phyloP scores from a whole-genome alignment of 208 protist species.

The Crithidia sp. region DNA sequence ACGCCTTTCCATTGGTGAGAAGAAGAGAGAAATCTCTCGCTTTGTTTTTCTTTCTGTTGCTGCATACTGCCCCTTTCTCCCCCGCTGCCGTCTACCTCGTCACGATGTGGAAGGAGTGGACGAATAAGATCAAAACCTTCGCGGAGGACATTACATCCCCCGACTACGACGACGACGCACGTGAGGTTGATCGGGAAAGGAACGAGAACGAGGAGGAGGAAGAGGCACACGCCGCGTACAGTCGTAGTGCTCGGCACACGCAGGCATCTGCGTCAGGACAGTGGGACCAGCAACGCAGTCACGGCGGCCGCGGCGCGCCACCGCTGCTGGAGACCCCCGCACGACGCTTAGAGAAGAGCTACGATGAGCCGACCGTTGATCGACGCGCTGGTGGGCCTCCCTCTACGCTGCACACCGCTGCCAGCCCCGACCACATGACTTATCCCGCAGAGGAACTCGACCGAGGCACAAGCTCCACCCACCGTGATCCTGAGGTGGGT shows the following conservation, averaged over 20 bases:
- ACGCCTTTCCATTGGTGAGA: too few relatives aligned
- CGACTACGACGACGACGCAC: conserved; percentile 51
- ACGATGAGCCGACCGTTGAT: conserved; percentile 10
- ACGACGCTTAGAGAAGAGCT: conserved; percentile 5
- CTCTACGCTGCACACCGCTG: neutral
- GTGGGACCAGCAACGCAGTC: too few relatives aligned
- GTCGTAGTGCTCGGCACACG: neutral
- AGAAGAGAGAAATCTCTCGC: too few relatives aligned
- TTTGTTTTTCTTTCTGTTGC: too few relatives aligned
- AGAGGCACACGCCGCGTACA: neutral
- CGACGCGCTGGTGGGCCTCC: neutral
- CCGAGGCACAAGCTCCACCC: too few relatives aligned
- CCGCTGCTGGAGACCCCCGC: conserved; percentile 4
- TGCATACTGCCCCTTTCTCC: conserved; percentile 7
- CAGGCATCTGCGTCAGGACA: too few relatives aligned
- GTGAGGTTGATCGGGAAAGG: conserved; percentile 12
- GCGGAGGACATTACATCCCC: conserved; percentile 77
- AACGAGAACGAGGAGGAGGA: neutral
- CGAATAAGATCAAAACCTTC: conserved; percentile 75
- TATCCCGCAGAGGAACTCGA: too few relatives aligned
- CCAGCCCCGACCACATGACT: too few relatives aligned
- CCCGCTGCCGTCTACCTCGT: neutral
- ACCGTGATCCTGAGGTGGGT: too few relatives aligned
- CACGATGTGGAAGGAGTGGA: conserved; percentile 63
- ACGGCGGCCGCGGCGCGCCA: neutral